These are phyloP conservation scores for Adansonia grandidieri DNA, from an alignment of 441 rosid genomes.

Conservation along the genomic window DNA sequence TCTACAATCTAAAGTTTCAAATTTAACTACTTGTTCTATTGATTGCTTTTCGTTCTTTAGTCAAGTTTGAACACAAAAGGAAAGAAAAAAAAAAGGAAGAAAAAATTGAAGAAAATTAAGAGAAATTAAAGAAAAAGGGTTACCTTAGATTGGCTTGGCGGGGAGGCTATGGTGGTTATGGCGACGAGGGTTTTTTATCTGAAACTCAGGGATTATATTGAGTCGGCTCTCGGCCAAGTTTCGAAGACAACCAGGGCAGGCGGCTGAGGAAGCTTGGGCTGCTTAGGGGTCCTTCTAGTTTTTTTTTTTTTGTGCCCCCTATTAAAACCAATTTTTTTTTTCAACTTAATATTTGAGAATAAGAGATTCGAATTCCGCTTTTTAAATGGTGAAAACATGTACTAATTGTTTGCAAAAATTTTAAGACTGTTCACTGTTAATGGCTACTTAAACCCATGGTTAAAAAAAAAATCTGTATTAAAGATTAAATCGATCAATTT, in stretches of 20 bases:
- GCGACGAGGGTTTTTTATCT: background rate
- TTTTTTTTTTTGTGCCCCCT: too few relatives aligned
- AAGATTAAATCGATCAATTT: too few relatives aligned
- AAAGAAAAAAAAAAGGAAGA: background rate
- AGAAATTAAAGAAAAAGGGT: background rate
- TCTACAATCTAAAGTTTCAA: background rate
- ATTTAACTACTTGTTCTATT: background rate
- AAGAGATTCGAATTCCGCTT: too few relatives aligned
- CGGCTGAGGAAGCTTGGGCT: background rate
- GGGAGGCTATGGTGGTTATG: background rate
- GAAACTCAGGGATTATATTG: background rate
- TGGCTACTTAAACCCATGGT: too few relatives aligned
- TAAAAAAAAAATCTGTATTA: too few relatives aligned
- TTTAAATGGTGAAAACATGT: too few relatives aligned
- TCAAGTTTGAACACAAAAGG: background rate
- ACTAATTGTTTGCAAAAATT: too few relatives aligned
- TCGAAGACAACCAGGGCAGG: background rate
- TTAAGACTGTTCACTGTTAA: too few relatives aligned
- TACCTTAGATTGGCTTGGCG: background rate
- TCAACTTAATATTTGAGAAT: too few relatives aligned
- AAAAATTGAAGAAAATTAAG: background rate
- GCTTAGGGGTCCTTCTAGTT: background rate
- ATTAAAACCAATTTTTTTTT: too few relatives aligned
- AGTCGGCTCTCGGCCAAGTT: background rate
- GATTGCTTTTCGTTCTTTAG: background rate